Percentiles rank a stretch among this genome's conserved stretches.
Conservation (phyloP, 306 rosid species). For the Sesbania bispinosa region DNA sequence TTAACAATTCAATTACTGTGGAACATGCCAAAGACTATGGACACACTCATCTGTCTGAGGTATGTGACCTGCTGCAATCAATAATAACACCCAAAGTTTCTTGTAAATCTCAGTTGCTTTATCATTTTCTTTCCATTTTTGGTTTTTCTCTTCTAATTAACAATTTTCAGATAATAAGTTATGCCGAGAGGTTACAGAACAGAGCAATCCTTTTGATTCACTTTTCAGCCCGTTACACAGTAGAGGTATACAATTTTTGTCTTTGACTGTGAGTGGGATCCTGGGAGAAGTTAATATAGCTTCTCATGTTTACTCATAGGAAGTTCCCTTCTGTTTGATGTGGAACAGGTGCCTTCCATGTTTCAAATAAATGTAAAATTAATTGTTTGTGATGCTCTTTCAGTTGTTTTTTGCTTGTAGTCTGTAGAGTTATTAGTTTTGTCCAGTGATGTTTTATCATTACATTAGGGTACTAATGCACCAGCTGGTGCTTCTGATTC, state of each 20-base stretch:
- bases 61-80: constrained; percentile 25
- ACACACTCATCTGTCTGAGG: constrained; percentile 88
- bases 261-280: no score
- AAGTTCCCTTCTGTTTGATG: constrained; percentile 7
- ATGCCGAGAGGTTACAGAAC: constrained; percentile 68
- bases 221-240: constrained; percentile 76
- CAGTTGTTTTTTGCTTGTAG: neutral
- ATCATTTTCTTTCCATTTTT: neutral
- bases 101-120: neutral
- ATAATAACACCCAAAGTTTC: neutral
- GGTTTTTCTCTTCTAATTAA: neutral
- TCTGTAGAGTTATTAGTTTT: no score
- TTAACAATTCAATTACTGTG: constrained; percentile 61
- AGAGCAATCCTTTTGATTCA: constrained; percentile 85
- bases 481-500: constrained; percentile 11
- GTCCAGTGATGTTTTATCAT: neutral
- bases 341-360: neutral
- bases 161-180: constrained; percentile 59
- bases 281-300: no score
- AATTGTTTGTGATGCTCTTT: neutral
- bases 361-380: neutral
- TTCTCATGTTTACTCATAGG: no score
- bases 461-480: neutral
- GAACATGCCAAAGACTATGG: constrained; percentile 88
- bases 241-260: constrained; percentile 52